Base-by-base conservation (phyloP, 768 basidiomycete species). In the Guyanaporus albipodus region DNA sequence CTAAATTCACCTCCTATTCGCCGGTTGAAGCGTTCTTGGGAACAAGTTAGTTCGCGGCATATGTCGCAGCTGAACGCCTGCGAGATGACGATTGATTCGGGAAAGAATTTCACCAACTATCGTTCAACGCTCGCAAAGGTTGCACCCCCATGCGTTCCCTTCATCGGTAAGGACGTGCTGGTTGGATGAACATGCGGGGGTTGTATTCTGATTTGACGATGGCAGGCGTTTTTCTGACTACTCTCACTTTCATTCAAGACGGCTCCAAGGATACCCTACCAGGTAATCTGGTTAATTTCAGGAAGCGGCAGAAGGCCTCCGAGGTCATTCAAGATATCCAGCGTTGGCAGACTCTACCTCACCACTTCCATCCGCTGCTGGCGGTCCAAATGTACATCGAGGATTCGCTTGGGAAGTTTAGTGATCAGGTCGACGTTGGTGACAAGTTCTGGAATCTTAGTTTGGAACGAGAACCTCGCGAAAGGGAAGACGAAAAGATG, bases 401-500 rank as follows among this genome's bases (percentile, higher is more conserved):
- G 50, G 84, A 88, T 38, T 82, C 83, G 2, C 73, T 98, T 52
- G 79, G 78, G 52, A 79, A 80, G 64, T 85, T 80, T 64, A 79
- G 64, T 49, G 83, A 87, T 57, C 78, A 81, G 18, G 72, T 75
- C 23, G 85, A 83, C 48, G 78, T 83, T 17, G 80, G 82, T 36
- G 85, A 91, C 48, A 76, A 78, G 53, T 86, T 91, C 64, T 98
- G 94, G 85, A 77, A 83, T 45, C 73, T 88, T 46, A 91, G 88
- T 67, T 71, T 95, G 46, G 83, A 87, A 60, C 76, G 90, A 18
- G 95, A 99, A 64, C 95, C 95, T 17, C 78, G 92, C 50, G 95
- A 99, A 69, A 77, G 91, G 37, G 95, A 97, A 56, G 92, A 95
- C 55, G 95, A 96, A 71, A 91, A 92, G 75, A 94, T 96, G 91